Percentiles rank a stretch among this genome's conserved stretches.
Evolutionary conservation across 306 rosid species (phyloP).

Genomic region (Arachis stenosperma): DNA sequence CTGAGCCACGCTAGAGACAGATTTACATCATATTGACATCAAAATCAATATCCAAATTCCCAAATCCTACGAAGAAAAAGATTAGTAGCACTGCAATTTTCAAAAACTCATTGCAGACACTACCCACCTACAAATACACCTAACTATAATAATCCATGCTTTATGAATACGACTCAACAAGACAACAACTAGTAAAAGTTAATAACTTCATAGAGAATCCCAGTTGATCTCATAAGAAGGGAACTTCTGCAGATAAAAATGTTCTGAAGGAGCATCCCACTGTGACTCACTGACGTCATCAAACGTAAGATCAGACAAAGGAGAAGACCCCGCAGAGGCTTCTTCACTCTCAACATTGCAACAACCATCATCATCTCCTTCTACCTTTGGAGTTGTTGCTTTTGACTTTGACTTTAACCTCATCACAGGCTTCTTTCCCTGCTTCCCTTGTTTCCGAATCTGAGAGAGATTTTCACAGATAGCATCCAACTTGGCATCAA

Average conservation of each 20-base stretch:
- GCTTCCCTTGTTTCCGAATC: constrained; percentile 60
- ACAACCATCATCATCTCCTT: not conserved
- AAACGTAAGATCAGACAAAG: constrained; percentile 83
- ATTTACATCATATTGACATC: constrained; percentile 56
- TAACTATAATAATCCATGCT: not conserved
- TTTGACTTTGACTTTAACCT: constrained; percentile 15
- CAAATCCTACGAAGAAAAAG: not conserved
- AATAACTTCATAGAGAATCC: constrained; percentile 61
- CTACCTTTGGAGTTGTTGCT: not conserved
- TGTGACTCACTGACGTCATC: constrained; percentile 56
- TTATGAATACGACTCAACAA: not conserved
- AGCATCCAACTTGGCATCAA: constrained; percentile 88
- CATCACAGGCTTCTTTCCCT: constrained; percentile 48
- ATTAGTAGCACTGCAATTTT: constrained; percentile 59
- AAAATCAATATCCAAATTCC: not conserved
- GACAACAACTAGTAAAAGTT: not conserved
- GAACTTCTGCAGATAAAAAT: constrained; percentile 60
- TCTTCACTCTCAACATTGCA: constrained; percentile 27
- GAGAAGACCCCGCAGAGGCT: constrained; percentile 77
- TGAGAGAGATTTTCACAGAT: constrained; percentile 74
- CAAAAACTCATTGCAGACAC: constrained; percentile 79
- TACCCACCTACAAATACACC: constrained; percentile 23
- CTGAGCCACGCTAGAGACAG: constrained; percentile 50
- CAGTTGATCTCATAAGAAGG: constrained; percentile 97
- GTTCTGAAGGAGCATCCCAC: constrained; percentile 59